Evolutionary conservation across 352 stramenopile species (phyloP).

Genomic region (Pythium phragmiticola): DNA sequence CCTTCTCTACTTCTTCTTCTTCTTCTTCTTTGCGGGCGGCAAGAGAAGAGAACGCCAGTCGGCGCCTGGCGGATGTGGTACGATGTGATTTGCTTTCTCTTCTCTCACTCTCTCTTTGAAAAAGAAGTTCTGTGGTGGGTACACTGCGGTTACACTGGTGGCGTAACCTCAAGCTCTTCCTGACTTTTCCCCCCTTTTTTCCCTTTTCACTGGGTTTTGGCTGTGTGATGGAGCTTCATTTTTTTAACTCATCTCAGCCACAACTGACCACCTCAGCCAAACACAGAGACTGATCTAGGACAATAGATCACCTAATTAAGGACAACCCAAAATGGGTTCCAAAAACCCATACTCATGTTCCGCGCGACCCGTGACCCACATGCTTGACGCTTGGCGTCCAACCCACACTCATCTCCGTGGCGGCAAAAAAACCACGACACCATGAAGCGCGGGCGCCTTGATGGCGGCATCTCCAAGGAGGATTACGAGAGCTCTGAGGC

Average conservation of each 20-base stretch:
- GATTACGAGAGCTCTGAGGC: constrained; percentile 54
- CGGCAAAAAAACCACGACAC: constrained; percentile 11
- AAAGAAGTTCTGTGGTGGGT: constrained; percentile 5
- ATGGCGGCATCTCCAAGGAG: constrained; percentile 74
- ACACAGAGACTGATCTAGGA: constrained; percentile 1
- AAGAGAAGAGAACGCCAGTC: background rate
- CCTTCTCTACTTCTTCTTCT: background rate
- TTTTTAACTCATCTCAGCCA: too few species aligned
- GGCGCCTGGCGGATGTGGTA: too few species aligned
- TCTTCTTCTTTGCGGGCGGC: background rate
- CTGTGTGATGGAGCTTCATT: background rate
- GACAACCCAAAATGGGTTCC: background rate
- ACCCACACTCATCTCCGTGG: background rate
- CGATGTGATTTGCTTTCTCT: background rate
- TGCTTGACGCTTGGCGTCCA: constrained; percentile 4
- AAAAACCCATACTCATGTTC: constrained; percentile 4
- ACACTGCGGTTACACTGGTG: constrained; percentile 10
- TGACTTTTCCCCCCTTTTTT: constrained; percentile 8
- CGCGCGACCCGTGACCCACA: constrained; percentile 2
- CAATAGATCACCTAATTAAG: background rate
- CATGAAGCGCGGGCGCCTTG: constrained; percentile 70
- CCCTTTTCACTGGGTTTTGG: background rate
- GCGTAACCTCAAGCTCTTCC: constrained; percentile 22
- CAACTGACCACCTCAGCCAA: background rate
- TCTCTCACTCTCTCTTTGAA: background rate